phyloP scores from a whole-genome alignment of 1,139 yeast genomes.

The Sugiyamaella pinicola region DNA sequence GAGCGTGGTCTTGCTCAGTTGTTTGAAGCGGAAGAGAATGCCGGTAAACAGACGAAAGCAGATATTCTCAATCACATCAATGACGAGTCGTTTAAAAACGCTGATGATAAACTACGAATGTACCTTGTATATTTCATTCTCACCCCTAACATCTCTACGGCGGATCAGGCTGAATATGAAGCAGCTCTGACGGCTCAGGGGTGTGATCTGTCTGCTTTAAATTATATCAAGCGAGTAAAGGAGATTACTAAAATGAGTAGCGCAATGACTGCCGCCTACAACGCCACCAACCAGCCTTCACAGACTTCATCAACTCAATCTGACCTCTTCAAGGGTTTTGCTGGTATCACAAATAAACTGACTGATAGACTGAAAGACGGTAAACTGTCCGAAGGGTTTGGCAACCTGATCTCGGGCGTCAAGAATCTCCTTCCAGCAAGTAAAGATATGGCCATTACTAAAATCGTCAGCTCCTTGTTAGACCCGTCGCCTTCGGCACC shows the following conservation, averaged over 20 bases:
- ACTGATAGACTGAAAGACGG: conserved; percentile 59
- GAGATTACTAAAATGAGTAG: conserved; percentile 72
- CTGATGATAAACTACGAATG: conserved; percentile 82
- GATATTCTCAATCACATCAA: conserved; percentile 46
- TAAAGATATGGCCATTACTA: conserved; percentile 84
- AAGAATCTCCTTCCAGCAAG: conserved; percentile 86
- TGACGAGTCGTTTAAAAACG: conserved; percentile 49
- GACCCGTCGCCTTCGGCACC: conserved; percentile 62
- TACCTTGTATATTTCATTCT: conserved; percentile 70
- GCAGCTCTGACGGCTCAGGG: conserved; percentile 60
- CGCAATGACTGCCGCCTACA: conserved; percentile 37
- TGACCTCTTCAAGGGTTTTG: conserved; percentile 65
- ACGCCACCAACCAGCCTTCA: conserved; percentile 29
- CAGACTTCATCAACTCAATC: conserved; percentile 34
- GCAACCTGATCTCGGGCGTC: conserved; percentile 83
- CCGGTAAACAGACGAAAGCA: conserved; percentile 50
- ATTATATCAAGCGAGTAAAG: conserved; percentile 76
- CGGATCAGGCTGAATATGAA: conserved; percentile 69
- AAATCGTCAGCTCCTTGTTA: conserved; percentile 87
- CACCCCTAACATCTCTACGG: conserved; percentile 57
- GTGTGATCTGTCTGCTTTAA: conserved; percentile 64
- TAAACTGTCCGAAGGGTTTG: conserved; percentile 82
- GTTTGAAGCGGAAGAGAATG: conserved; percentile 85
- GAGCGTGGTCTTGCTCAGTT: conserved; percentile 84
- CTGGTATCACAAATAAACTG: conserved; percentile 74